phyloP scores from a whole-genome alignment of 176 grass and related monocot genomes.

The Oryza nivara region DNA sequence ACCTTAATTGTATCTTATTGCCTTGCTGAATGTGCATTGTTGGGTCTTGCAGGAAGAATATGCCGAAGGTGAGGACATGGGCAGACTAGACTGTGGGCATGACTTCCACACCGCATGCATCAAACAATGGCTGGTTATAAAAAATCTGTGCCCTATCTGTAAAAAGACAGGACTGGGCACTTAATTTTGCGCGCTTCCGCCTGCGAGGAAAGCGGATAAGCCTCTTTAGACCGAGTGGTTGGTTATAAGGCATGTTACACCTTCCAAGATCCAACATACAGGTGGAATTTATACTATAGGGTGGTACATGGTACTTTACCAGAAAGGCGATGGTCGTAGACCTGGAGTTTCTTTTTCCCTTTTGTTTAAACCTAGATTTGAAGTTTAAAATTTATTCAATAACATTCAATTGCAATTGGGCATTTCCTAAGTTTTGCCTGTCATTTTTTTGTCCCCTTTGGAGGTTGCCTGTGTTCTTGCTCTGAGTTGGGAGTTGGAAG shows the following conservation, averaged over 20 bases:
- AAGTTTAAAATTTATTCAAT: slow-evolving; percentile 47
- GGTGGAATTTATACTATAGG: slow-evolving; percentile 55
- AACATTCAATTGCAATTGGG: slow-evolving; percentile 43
- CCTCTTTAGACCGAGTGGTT: slow-evolving; percentile 11
- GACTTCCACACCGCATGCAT: slow-evolving; percentile 74
- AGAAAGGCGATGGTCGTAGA: slow-evolving; percentile 43
- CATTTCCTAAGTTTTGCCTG: neutral
- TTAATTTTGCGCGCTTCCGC: neutral
- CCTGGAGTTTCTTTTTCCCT: slow-evolving; percentile 37
- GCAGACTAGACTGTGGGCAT: slow-evolving; percentile 74
- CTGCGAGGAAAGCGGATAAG: neutral
- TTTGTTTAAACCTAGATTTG: slow-evolving; percentile 48
- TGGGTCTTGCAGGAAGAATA: slow-evolving; percentile 69
- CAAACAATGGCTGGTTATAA: slow-evolving; percentile 80
- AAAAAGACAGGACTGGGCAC: slow-evolving; percentile 68
- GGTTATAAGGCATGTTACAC: slow-evolving; percentile 40
- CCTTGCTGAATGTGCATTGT: neutral
- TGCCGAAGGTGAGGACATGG: slow-evolving; percentile 64
- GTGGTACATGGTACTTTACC: slow-evolving; percentile 48
- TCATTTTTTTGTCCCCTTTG: no score
- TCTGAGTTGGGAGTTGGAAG: neutral
- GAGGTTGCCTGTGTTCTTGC: neutral
- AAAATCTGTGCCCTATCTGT: slow-evolving; percentile 86
- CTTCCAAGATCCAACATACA: slow-evolving; percentile 33
- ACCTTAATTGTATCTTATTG: neutral